Base-by-base conservation (phyloP, 148 eudicot species). In the Rhododendron ovatum region DNA sequence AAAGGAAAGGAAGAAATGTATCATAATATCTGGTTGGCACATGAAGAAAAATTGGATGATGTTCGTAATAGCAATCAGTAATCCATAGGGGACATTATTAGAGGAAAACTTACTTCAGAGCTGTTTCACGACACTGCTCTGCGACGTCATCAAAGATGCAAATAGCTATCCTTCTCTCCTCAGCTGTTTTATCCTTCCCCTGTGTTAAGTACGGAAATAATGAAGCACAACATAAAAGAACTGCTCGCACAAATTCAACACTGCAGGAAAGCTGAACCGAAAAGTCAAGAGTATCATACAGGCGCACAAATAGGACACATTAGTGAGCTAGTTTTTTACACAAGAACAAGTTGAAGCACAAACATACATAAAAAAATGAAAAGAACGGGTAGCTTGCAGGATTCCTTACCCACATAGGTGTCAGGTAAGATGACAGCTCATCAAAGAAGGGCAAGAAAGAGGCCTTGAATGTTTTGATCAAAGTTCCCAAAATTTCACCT, bases 131-230 rank as follows among this genome's bases (percentile, higher is more conserved):
- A 86, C 99, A 95, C 88, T 96, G 98, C 91, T 96, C 99, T 5
- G 95, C 98, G 81, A 97, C 95, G 90, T 95, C 98, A 88, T 95
- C 98, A 90, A 95, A 97, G 15, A 97, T 95, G 87, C 99, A 97
- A 87, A 97, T 97, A 12, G 99, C 98, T 85, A 97, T 95, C 89
- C 99, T 93, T 87, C 99, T 91, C 89, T 97, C 98, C 87, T 94
- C 99, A 51, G 95, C 85, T 84, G 99, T 93, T 88, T 97, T 97
- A 88, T 97, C 99, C 88, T 93, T 95, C 14, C 99, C 99, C 99
- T 97, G 90, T 61, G 88, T 77, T 22, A 78, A 53, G 57, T 15
- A 88, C 10, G 26, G 20, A 57, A 24, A 53, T 47, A 9, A 63
- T 17, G 63, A 26, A 78, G 69, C 55, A 50, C 28, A 61, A 75